Conservation (phyloP, 2,329 filamentous ascomycete genomes). For the Thelonectria blattea region DNA sequence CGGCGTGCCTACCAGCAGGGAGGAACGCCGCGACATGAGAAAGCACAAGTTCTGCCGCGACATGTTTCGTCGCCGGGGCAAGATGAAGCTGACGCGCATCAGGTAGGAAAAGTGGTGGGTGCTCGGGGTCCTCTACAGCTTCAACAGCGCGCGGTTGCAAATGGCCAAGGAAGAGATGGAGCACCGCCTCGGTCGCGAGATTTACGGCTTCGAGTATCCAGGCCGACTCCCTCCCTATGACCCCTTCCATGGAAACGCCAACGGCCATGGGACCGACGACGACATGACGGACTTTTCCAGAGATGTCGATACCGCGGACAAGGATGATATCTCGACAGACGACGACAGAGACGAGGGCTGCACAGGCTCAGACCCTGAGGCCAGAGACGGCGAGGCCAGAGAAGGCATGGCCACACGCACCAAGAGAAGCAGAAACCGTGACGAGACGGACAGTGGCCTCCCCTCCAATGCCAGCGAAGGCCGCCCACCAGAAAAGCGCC, state of each 20-base stretch:
- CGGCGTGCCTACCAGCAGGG: neutral
- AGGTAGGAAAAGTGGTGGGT: slow-evolving; percentile 15
- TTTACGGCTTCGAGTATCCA: neutral
- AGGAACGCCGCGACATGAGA: neutral
- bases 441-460: too few species aligned
- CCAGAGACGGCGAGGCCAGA: too few species aligned
- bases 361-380: too few species aligned
- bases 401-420: too few species aligned
- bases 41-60: neutral
- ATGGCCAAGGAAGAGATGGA: neutral
- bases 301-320: too few species aligned
- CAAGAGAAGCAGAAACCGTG: too few species aligned
- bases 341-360: too few species aligned
- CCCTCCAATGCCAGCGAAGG: too few species aligned
- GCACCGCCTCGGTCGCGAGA: neutral
- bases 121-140: slow-evolving; percentile 6
- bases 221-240: neutral
- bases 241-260: neutral
- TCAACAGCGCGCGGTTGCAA: neutral
- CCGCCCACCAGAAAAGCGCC: too few species aligned
- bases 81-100: neutral
- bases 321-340: too few species aligned
- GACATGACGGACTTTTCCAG: too few species aligned
- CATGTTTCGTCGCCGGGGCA: neutral
- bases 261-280: neutral